These are phyloP conservation scores for Mortierella sp. DNA, from an alignment of 371 early-diverging fungal species.

Conservation along the genomic window DNA sequence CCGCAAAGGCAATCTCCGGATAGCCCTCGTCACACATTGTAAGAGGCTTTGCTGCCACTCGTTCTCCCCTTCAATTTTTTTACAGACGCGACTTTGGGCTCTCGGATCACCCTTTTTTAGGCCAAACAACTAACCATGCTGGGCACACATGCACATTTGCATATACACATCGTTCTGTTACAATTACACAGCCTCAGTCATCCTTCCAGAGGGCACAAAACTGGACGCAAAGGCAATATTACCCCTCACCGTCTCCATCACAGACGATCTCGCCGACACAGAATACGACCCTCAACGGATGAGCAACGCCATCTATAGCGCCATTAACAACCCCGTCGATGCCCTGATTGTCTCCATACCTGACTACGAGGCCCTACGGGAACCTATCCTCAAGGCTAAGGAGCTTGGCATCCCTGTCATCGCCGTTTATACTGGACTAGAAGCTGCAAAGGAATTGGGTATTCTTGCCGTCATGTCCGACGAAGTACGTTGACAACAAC, in stretches of 20 bases:
- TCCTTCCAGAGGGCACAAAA: slow-evolving; percentile 5
- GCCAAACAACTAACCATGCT: background rate
- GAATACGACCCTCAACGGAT: slow-evolving; percentile 32
- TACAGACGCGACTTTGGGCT: slow-evolving; percentile 3
- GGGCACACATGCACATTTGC: background rate
- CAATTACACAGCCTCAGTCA: slow-evolving; percentile 8
- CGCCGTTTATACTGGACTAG: slow-evolving; percentile 38
- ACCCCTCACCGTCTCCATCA: background rate
- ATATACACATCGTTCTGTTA: background rate
- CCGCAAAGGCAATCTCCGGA: background rate
- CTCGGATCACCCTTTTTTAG: background rate
- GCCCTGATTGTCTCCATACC: slow-evolving; percentile 53
- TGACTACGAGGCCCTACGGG: slow-evolving; percentile 29
- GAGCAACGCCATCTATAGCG: slow-evolving; percentile 18
- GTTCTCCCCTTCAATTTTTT: background rate
- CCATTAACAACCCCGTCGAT: slow-evolving; percentile 16
- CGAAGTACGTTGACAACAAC: slow-evolving; percentile 20
- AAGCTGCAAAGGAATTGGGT: slow-evolving; percentile 32
- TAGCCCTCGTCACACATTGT: slow-evolving; percentile 36
- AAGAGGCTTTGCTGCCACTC: background rate
- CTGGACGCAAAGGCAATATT: slow-evolving; percentile 24
- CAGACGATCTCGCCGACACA: slow-evolving; percentile 15
- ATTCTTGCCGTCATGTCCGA: slow-evolving; percentile 51
- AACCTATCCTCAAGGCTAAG: slow-evolving; percentile 20
- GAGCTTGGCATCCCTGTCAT: slow-evolving; percentile 39